Conservation (phyloP, 768 basidiomycete species). For the Pleurotus tuoliensis region DNA sequence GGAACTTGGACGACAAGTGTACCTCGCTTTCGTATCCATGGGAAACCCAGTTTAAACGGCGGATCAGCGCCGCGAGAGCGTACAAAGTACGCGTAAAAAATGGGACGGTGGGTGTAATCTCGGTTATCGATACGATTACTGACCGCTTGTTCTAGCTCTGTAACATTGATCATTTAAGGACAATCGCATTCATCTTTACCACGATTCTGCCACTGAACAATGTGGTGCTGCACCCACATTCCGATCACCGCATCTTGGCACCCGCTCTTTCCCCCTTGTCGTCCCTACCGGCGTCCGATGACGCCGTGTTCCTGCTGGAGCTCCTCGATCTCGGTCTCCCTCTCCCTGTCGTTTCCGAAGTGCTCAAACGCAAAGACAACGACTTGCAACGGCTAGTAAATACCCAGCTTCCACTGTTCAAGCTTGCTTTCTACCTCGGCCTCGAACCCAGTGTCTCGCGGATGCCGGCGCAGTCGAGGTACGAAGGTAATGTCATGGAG, state of each 20-base stretch:
- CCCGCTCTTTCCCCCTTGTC: constrained; percentile 14
- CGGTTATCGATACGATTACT: background rate
- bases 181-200: background rate
- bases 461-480: background rate
- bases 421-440: constrained; percentile 3
- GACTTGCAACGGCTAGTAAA: background rate
- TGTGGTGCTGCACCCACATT: constrained; percentile 1
- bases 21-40: constrained; percentile 10
- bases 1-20: constrained; percentile 4
- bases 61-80: background rate
- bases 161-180: background rate
- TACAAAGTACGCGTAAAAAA: background rate
- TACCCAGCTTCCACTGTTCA: background rate
- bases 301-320: background rate
- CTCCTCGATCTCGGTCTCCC: background rate
- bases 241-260: constrained; percentile 16
- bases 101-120: background rate
- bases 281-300: constrained; percentile 19
- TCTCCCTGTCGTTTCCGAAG: background rate
- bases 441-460: background rate
- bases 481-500: constrained; percentile 10
- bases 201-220: background rate
- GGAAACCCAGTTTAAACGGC: background rate
- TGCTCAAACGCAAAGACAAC: background rate
- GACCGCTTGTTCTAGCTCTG: background rate